phyloP scores from a whole-genome alignment of 805 yeast species.

The Candida manassasensis region DNA sequence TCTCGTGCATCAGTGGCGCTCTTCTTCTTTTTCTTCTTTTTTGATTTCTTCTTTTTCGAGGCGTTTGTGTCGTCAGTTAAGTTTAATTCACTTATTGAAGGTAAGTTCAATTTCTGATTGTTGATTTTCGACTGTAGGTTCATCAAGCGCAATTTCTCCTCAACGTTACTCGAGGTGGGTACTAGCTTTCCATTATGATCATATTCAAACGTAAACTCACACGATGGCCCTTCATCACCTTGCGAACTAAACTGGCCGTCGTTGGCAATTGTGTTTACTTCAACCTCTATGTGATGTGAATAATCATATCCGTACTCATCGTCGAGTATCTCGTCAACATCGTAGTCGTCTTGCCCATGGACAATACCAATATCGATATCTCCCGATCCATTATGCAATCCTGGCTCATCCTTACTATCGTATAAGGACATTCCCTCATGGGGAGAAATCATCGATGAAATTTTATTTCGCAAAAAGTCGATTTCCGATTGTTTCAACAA shows the following conservation, averaged over 20 bases:
- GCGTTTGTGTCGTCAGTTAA: conserved; percentile 3
- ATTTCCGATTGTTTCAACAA: conserved; percentile 24
- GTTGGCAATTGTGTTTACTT: conserved; percentile 29
- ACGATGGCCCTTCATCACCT: conserved; percentile 34
- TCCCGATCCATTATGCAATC: conserved; percentile 28
- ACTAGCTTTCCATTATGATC: conserved; percentile 36
- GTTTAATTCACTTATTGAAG: conserved; percentile 12
- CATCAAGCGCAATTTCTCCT: conserved; percentile 33
- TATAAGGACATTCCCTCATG: conserved; percentile 27
- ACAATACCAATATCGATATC: conserved; percentile 9
- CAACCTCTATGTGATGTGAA: conserved; percentile 39
- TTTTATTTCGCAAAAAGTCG: conserved; percentile 23
- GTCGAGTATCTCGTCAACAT: conserved; percentile 30
- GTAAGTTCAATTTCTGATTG: conserved; percentile 7
- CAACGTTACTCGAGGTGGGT: conserved; percentile 37
- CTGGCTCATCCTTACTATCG: conserved; percentile 37
- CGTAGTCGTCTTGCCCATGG: conserved; percentile 34
- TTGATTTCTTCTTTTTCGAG: conserved; percentile 14
- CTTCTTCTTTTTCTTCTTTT: conserved; percentile 20
- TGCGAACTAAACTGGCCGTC: conserved; percentile 13
- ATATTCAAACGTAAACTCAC: conserved; percentile 43
- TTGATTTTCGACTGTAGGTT: conserved; percentile 18
- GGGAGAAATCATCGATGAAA: conserved; percentile 19
- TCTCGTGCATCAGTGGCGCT: neutral
- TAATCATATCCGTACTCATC: conserved; percentile 27